Percentiles rank a stretch among this genome's conserved stretches.
Conservation (phyloP, 306 rosid genomes). For the Morella rubra region DNA sequence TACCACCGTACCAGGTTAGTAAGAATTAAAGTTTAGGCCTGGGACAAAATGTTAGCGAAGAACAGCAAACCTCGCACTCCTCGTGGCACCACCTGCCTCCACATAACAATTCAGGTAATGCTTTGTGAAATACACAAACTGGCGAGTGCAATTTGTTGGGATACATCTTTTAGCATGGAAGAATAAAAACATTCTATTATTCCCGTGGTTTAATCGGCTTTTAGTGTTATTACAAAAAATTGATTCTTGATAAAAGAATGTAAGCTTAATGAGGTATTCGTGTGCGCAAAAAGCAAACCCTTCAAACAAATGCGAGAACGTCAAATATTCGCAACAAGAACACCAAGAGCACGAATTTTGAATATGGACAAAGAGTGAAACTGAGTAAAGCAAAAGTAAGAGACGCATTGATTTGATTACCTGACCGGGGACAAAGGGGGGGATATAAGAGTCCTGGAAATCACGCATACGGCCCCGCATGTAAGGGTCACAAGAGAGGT, state of each 20-base stretch:
- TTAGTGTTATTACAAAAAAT: too few species aligned
- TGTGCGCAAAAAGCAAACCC: neutral
- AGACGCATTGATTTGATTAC: slow-evolving; percentile 3
- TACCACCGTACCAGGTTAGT: too few species aligned
- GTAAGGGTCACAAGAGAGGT: slow-evolving; percentile 56
- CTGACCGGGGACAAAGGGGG: slow-evolving; percentile 49
- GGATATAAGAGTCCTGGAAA: slow-evolving; percentile 40
- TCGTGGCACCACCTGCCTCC: neutral
- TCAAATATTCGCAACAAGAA: neutral
- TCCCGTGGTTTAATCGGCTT: neutral
- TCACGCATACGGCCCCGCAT: slow-evolving; percentile 63
- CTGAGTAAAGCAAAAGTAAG: neutral
- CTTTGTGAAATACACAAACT: neutral
- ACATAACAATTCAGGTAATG: neutral
- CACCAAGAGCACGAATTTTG: neutral
- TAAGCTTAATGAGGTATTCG: neutral
- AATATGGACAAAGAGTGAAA: neutral
- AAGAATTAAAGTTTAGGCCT: too few species aligned
- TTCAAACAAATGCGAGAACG: slow-evolving; percentile 1
- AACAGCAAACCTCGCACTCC: neutral
- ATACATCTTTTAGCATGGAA: neutral
- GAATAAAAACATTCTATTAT: neutral
- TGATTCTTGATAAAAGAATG: neutral
- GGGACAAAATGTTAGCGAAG: neutral
- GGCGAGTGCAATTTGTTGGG: neutral